A percentile compares a stretch with the other conserved stretches of the same genome.
phyloP scores from a whole-genome alignment of 148 eudicot genomes.

The Chenopodium album region DNA sequence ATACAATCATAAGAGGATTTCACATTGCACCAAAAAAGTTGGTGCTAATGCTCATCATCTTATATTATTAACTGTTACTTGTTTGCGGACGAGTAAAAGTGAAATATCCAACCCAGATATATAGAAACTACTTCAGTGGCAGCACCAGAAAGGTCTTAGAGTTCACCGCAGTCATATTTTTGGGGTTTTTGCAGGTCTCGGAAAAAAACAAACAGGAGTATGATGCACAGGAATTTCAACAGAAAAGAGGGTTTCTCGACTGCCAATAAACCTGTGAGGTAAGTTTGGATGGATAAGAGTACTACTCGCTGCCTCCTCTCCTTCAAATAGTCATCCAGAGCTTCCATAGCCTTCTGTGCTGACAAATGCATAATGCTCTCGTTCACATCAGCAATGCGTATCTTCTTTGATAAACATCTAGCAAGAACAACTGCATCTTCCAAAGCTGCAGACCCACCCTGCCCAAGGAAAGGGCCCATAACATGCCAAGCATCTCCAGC shows the following conservation, averaged over 20 bases:
- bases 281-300: slow-evolving; percentile 34
- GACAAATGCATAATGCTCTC: slow-evolving; percentile 9
- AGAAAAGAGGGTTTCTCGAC: slow-evolving; percentile 28
- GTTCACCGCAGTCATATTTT: slow-evolving; percentile 42
- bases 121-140: neutral
- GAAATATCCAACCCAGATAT: neutral
- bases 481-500: slow-evolving; percentile 77
- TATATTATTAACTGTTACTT: too few species aligned
- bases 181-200: slow-evolving; percentile 26
- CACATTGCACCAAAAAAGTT: neutral
- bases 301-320: slow-evolving; percentile 45
- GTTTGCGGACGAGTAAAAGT: neutral
- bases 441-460: slow-evolving; percentile 63
- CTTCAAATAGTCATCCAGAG: slow-evolving; percentile 45
- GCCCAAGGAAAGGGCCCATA: slow-evolving; percentile 71
- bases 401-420: slow-evolving; percentile 36
- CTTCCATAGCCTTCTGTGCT: slow-evolving; percentile 32
- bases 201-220: slow-evolving; percentile 34
- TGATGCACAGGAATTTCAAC: slow-evolving; percentile 27
- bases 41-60: neutral
- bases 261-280: slow-evolving; percentile 35
- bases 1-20: neutral
- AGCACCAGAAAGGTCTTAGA: slow-evolving; percentile 13
- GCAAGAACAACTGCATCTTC: slow-evolving; percentile 71
- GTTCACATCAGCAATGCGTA: neutral